Evolutionary conservation across 805 yeast species (phyloP).

Genomic region (Lipomyces oligophaga): DNA sequence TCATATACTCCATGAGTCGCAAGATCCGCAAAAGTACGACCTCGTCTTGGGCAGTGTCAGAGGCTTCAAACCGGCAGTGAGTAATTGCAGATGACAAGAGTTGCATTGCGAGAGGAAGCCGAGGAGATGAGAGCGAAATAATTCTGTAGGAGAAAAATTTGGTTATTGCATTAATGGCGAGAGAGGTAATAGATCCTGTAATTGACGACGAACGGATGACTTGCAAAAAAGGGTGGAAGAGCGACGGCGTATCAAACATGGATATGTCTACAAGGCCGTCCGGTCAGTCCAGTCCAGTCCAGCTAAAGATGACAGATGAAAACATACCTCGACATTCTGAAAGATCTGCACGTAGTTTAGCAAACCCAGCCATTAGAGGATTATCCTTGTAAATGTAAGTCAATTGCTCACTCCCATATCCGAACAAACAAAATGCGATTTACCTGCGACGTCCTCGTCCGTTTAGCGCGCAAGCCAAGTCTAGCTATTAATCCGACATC

Average conservation of each 20-base stretch:
- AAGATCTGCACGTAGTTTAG: conserved; percentile 71
- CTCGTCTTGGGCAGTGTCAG: conserved; percentile 89
- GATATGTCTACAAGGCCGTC: conserved; percentile 41
- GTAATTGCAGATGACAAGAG: conserved; percentile 75
- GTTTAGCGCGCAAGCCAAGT: conserved; percentile 34
- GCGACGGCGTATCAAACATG: conserved; percentile 63
- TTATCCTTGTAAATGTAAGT: conserved; percentile 11
- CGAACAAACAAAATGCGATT: background rate
- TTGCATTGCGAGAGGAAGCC: conserved; percentile 54
- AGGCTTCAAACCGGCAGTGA: conserved; percentile 93
- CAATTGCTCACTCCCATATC: background rate
- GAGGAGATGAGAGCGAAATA: conserved; percentile 52
- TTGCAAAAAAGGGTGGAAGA: conserved; percentile 81
- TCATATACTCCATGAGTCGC: conserved; percentile 62
- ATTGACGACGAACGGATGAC: conserved; percentile 80
- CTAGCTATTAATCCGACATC: conserved; percentile 41
- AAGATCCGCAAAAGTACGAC: conserved; percentile 82
- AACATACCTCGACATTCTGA: conserved; percentile 45
- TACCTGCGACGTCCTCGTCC: conserved; percentile 22
- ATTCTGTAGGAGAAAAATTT: conserved; percentile 70
- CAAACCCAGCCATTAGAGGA: conserved; percentile 48
- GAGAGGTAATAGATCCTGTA: conserved; percentile 77
- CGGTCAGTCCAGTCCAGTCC: background rate
- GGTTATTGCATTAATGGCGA: conserved; percentile 71
- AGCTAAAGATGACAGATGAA: background rate